Base-by-base conservation (phyloP, 1,139 yeast species). In the Magnusiomyces fungicola region DNA sequence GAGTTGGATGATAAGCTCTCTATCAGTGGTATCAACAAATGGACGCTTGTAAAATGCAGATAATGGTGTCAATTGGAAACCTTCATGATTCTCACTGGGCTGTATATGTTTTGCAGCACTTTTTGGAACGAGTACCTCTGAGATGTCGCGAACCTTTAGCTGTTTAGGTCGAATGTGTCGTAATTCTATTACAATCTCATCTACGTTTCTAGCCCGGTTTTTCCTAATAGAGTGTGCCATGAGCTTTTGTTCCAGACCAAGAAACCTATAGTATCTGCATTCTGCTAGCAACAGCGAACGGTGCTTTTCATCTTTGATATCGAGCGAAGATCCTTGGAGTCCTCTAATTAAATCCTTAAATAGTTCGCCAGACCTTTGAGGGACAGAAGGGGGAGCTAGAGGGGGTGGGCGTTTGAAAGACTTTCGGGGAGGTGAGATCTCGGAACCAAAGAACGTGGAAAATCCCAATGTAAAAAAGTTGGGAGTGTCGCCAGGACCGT, bases 191-290 rank as follows among this genome's bases (percentile, higher is more conserved):
- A 78, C 58, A 10, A 88, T 83, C 55, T 83, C 89, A 55, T 79
- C 80, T 2, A 58, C 55, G 12, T 63, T 61, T 1, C 72, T 61
- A 55, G 76, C 72, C 0, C 86, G 83, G 58, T 83, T 81, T 49
- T 65, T 66, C 0, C 68, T 53, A 19, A 86, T 72, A 33, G 65
- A 66, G 57, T 75, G 78, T 41, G 75, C 75, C n/a, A 84, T 63
- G 36, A 88, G 65, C 52, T 74, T 69, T 66, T 89, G 95, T 62
- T 85, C 95, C 42, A 89, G 69, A 45, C 80, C 89, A 47, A 78
- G 67, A 58, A 89, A 83, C 47, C 94, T 72, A 64, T 86, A 89
- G 66, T 83, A 89, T 45, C 75, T 73, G 56, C 95, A 86, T 61
- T 89, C 97, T 47, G 72, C 70, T 5, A 82, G 64, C 50, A 89